phyloP scores from a whole-genome alignment of 805 yeast species.

The Kurtzmaniella fragi region DNA sequence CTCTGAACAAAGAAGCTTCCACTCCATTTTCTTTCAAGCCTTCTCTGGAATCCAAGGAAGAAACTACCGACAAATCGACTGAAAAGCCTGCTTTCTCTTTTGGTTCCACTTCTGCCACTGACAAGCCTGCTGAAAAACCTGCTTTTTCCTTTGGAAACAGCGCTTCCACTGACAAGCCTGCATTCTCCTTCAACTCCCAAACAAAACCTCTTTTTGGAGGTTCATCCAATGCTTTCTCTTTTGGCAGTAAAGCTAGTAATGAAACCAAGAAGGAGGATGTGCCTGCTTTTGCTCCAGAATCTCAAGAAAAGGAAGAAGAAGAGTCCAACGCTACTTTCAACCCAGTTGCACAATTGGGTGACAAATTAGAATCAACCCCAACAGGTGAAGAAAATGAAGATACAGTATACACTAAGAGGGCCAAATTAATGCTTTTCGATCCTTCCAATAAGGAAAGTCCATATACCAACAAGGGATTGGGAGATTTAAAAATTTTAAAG shows the following conservation, averaged over 20 bases:
- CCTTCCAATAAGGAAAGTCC: slow-evolving; percentile 43
- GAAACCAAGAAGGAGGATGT: not conserved
- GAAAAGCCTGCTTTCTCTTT: slow-evolving; percentile 18
- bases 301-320: slow-evolving; percentile 4
- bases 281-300: not conserved
- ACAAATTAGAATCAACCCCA: slow-evolving; percentile 40
- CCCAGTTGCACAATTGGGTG: slow-evolving; percentile 28
- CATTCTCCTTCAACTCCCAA: slow-evolving; percentile 1
- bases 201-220: slow-evolving; percentile 2
- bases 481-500: slow-evolving; percentile 71
- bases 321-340: slow-evolving; percentile 31
- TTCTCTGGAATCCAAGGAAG: slow-evolving; percentile 5
- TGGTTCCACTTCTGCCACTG: slow-evolving; percentile 9
- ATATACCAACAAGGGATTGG: slow-evolving; percentile 69
- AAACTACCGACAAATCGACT: slow-evolving; percentile 6
- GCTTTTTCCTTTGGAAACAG: slow-evolving; percentile 7
- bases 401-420: slow-evolving; percentile 54
- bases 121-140: slow-evolving; percentile 8
- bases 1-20: not conserved
- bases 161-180: not conserved
- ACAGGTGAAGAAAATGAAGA: slow-evolving; percentile 89
- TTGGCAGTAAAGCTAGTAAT: not conserved
- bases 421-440: slow-evolving; percentile 64
- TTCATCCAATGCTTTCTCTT: not conserved
- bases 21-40: slow-evolving; percentile 1